Evolutionary conservation across 73 alveolate species (phyloP).

Genomic region (Blepharisma stoltei): DNA sequence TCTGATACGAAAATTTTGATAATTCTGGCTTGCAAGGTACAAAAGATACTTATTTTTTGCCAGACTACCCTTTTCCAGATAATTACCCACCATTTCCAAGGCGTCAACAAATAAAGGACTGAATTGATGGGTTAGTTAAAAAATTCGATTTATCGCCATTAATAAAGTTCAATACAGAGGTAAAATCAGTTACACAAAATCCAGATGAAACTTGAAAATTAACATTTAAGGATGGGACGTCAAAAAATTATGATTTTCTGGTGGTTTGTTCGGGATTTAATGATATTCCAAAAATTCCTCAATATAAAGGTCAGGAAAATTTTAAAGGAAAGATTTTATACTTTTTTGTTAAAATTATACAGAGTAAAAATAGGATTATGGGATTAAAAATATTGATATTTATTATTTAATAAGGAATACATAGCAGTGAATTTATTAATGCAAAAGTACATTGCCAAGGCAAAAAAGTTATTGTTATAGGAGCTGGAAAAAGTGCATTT

Average conservation of each 20-base stretch:
- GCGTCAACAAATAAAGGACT: background rate
- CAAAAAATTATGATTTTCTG: slow-evolving; percentile 13
- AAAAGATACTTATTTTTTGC: background rate
- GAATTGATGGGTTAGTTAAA: background rate
- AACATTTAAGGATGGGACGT: background rate
- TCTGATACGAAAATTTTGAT: slow-evolving; percentile 5
- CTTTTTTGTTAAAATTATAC: too few species aligned
- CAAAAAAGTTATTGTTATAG: too few species aligned
- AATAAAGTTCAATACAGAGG: slow-evolving; percentile 4
- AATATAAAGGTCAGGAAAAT: background rate
- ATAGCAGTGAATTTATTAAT: too few species aligned
- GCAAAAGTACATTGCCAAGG: too few species aligned
- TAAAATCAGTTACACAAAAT: background rate
- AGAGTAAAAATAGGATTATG: too few species aligned
- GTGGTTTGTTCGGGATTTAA: background rate
- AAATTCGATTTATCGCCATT: background rate
- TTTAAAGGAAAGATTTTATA: slow-evolving; percentile 21
- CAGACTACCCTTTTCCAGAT: slow-evolving; percentile 14
- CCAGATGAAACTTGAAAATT: slow-evolving; percentile 15
- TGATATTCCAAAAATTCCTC: background rate
- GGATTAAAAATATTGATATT: too few species aligned
- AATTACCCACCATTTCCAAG: background rate
- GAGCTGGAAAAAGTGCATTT: too few species aligned
- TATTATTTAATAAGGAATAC: too few species aligned
- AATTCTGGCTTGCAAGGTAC: slow-evolving; percentile 2